Base-by-base conservation (phyloP, 2,329 filamentous ascomycete species). In the Aschersonia sp. region DNA sequence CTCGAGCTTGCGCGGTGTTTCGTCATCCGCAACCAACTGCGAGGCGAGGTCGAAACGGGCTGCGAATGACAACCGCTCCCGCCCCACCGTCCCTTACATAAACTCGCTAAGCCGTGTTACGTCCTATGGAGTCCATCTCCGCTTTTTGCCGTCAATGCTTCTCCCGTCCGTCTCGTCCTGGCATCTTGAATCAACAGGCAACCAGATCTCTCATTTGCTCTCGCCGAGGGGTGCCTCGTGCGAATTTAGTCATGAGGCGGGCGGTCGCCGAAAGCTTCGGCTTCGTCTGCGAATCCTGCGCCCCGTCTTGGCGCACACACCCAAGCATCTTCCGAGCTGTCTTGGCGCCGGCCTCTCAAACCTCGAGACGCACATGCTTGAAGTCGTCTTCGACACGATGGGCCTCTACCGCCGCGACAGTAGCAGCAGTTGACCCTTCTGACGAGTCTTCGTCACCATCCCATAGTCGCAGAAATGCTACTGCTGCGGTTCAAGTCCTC, bases 251-350 rank as follows among this genome's bases (percentile, higher is more conserved):
- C 2, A 51, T 51, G 49, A 47, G 47, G 33, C 43, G 47, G 57
- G 57, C 62, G 48, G 56, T 49, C 35, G 55, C 60, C 11, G 58
- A 58, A 29, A 56, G 57, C 46, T 53, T 64, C 33, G 55, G 63
- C 54, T 62, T 67, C 48, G 53, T 71, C 47, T 73, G 71, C 60
- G 67, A 68, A 46, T 60, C 65, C 45, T 74, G 70, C 56, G 56
- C 69, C 46, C 61, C 63, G 51, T 54, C 65, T 44, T 55, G 60
- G 29, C 46, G 54, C 43, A 47, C 57, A 42, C 30, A 54, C 45
- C 57, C 49, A 46, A 57, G 55, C 30, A 47, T 53, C 35, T 54
- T 60, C 46, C n/a, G 54, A 46, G 50, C 54, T 48, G 56, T 60
- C 43, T 47, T 54, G 29, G 43, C 60, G n/a, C 46, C 54, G 14